These are phyloP conservation scores for Leishmania lainsoni DNA, from an alignment of 208 protist species.

Conservation along the genomic window DNA sequence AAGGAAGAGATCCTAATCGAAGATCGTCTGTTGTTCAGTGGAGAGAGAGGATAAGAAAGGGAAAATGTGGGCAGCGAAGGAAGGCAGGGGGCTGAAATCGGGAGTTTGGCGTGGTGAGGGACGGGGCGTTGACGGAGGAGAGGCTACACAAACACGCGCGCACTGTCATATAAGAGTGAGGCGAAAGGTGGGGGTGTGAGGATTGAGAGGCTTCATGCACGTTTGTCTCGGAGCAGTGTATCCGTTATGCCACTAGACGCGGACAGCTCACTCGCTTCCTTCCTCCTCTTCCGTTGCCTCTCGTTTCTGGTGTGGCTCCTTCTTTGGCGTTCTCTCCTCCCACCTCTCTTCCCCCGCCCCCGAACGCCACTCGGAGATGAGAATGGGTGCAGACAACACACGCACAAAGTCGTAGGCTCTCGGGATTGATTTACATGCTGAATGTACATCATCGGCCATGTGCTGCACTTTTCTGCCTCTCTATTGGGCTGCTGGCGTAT, in stretches of 20 bases:
- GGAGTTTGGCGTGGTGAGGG: background rate
- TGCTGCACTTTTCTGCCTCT: background rate
- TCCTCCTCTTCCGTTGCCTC: background rate
- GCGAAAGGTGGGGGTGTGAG: background rate
- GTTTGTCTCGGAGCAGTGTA: background rate
- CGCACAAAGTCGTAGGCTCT: background rate
- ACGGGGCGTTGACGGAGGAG: background rate
- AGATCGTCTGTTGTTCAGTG: background rate
- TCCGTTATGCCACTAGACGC: background rate
- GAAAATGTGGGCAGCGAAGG: background rate
- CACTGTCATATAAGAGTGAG: background rate
- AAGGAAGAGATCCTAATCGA: background rate
- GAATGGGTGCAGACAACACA: background rate
- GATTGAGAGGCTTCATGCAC: background rate
- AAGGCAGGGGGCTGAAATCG: background rate
- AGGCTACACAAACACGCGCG: background rate
- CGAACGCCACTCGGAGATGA: background rate
- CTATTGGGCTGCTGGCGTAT: background rate
- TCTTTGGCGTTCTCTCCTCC: no score
- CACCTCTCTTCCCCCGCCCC: background rate
- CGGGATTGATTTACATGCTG: background rate
- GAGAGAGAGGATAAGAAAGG: no score
- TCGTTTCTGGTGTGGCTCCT: background rate
- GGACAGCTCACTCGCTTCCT: background rate
- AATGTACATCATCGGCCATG: background rate